Base-by-base conservation (phyloP, 306 rosid genomes). In the Corylus heterophylla region DNA sequence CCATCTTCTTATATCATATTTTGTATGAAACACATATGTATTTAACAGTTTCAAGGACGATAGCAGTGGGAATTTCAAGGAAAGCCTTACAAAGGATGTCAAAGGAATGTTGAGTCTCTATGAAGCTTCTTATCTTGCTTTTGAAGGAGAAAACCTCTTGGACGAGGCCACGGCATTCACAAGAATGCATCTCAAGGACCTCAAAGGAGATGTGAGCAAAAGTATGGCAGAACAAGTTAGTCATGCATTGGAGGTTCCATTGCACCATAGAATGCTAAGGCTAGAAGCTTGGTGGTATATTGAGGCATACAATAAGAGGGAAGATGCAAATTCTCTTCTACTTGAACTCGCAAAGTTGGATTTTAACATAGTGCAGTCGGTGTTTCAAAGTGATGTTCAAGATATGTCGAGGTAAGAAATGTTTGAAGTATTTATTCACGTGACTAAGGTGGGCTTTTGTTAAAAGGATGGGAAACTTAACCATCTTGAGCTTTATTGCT, bases 61-160 rank as follows among this genome's bases (percentile, higher is more conserved):
- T 0, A 29, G 25, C 25, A 22, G 61, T 0, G 83, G 88, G 25
- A 42, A 54, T 22, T 86, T 83, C 58, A 85, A 86, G 55, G 48
- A 44, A 54, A 29, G 44, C 25, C 66, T 79, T 7, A 0, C 12
- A 12, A 52, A 44, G 7, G 93, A 91, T 54, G 78, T 80, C 9
- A 83, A 85, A 75, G 93, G 92, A 68, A 69, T 89, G 81, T 22
- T 89, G 83, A 88, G 88, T 82, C 69, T 91, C 11, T 76, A 86
- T 1, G 92, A 91, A 74, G 96, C 93, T 73, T 85, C 90, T 0
- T 87, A 77, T 52, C 62, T 86, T 0, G 78, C 81, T 49, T 85
- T 81, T 20, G 87, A 86, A 79, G 90, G 85, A 54, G 92, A 89
- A 56, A 1, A 31, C 12, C 76, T 87, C 73, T 73, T 91, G 58